Evolutionary conservation across 768 basidiomycete species (phyloP).

Genomic region (Kwoniella mangroviensis): DNA sequence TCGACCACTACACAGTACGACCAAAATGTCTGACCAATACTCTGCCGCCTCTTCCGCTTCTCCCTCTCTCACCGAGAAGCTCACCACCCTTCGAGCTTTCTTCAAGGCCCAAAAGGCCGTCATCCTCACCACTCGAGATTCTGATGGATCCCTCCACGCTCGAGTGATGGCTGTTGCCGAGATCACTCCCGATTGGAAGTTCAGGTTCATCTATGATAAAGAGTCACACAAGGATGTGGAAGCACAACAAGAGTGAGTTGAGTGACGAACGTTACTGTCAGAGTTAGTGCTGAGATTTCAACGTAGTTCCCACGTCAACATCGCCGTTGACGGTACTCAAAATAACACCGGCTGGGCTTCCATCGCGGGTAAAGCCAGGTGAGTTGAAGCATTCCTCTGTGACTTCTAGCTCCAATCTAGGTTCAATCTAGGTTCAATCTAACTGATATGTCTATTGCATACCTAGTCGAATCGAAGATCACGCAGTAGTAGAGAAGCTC

Average conservation of each 20-base stretch:
- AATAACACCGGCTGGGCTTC: conserved; percentile 77
- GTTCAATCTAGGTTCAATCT: neutral
- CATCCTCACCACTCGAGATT: conserved; percentile 76
- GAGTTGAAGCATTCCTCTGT: conserved; percentile 54
- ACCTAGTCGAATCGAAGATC: conserved; percentile 53
- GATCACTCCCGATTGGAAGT: conserved; percentile 60
- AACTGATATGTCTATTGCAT: conserved; percentile 62
- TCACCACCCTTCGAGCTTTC: conserved; percentile 67
- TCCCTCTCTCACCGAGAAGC: conserved; percentile 61
- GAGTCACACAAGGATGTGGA: conserved; percentile 50
- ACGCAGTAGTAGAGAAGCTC: conserved; percentile 51
- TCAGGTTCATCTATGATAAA: conserved; percentile 54
- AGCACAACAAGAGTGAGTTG: conserved; percentile 53
- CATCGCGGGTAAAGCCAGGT: conserved; percentile 72
- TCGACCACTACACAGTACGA: conserved; percentile 29
- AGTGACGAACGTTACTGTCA: neutral
- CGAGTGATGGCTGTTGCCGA: conserved; percentile 76
- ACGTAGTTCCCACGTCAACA: conserved; percentile 72
- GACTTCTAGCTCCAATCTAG: neutral
- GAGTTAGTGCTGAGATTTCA: conserved; percentile 4
- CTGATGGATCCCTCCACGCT: conserved; percentile 73
- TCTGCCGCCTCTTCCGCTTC: conserved; percentile 62
- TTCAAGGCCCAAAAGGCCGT: conserved; percentile 69
- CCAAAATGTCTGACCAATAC: conserved; percentile 66
- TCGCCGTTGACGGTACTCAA: conserved; percentile 69